These are phyloP conservation scores for Hygrocybe coccinea DNA, from an alignment of 768 basidiomycete genomes.

Conservation along the genomic window DNA sequence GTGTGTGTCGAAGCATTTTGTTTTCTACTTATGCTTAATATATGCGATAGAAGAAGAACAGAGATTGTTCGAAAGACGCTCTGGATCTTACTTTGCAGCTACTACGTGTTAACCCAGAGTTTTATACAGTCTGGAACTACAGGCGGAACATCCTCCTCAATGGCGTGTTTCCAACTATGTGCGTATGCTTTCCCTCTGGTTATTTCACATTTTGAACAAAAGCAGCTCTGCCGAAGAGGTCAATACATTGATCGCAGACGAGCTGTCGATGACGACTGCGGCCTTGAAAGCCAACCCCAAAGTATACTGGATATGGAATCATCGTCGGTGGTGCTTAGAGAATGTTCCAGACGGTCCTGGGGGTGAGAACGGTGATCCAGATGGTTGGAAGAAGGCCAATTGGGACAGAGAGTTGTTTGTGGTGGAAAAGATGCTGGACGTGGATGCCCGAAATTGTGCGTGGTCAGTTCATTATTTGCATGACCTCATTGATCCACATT, in stretches of 20 bases:
- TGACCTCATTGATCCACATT: neutral
- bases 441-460: conserved; percentile 90
- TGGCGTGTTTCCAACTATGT: conserved; percentile 69
- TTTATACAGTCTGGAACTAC: conserved; percentile 96
- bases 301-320: conserved; percentile 99
- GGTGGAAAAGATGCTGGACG: conserved; percentile 89
- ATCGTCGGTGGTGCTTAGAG: conserved; percentile 91
- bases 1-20: conserved; percentile 39
- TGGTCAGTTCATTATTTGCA: conserved; percentile 1
- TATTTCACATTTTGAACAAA: conserved; percentile 8
- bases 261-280: conserved; percentile 74
- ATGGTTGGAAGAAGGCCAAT: conserved; percentile 70
- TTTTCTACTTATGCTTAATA: conserved; percentile 5
- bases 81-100: conserved; percentile 72
- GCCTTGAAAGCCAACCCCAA: conserved; percentile 86
- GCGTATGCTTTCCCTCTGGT: neutral
- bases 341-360: conserved; percentile 73
- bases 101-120: conserved; percentile 86
- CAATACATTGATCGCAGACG: conserved; percentile 61
- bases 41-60: conserved; percentile 54
- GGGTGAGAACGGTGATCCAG: conserved; percentile 35
- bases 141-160: conserved; percentile 71
- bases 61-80: conserved; percentile 69
- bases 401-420: conserved; percentile 86
- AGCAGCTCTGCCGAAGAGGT: conserved; percentile 55